phyloP scores from a whole-genome alignment of 176 grass and related monocot genomes.

The Luzula sylvatica region DNA sequence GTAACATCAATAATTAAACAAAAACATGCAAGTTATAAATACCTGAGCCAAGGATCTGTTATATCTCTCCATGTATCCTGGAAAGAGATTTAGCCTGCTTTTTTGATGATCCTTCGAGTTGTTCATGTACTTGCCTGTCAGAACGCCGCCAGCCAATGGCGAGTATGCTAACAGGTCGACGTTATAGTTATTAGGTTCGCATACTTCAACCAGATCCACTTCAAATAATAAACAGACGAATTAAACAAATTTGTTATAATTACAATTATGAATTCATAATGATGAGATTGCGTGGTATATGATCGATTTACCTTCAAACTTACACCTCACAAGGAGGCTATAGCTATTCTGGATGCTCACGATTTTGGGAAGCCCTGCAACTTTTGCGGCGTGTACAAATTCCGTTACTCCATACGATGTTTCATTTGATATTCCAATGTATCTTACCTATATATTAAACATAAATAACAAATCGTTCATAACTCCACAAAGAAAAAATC shows the following conservation, averaged over 20 bases:
- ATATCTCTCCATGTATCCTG: slow-evolving; percentile 83
- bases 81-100: slow-evolving; percentile 75
- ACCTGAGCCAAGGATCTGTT: slow-evolving; percentile 70
- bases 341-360: slow-evolving; percentile 90
- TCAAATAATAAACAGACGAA: not conserved
- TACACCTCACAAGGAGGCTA: slow-evolving; percentile 63
- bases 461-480: not conserved
- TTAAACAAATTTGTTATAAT: not conserved
- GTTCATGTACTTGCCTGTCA: slow-evolving; percentile 81
- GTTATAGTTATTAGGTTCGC: slow-evolving; percentile 81
- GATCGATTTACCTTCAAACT: slow-evolving; percentile 65
- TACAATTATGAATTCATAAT: not conserved
- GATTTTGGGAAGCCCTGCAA: slow-evolving; percentile 61
- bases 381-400: slow-evolving; percentile 62
- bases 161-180: slow-evolving; percentile 84
- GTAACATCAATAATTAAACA: too few species aligned
- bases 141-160: slow-evolving; percentile 64
- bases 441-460: slow-evolving; percentile 54
- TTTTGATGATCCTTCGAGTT: slow-evolving; percentile 26
- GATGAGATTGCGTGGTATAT: not conserved
- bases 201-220: slow-evolving; percentile 95
- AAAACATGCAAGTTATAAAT: slow-evolving; percentile 15
- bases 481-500: not conserved
- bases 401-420: slow-evolving; percentile 92
- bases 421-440: slow-evolving; percentile 90